A percentile compares a stretch with the other conserved stretches of the same genome.
phyloP scores from a whole-genome alignment of 306 rosid species.

The Crotalaria pallida region DNA sequence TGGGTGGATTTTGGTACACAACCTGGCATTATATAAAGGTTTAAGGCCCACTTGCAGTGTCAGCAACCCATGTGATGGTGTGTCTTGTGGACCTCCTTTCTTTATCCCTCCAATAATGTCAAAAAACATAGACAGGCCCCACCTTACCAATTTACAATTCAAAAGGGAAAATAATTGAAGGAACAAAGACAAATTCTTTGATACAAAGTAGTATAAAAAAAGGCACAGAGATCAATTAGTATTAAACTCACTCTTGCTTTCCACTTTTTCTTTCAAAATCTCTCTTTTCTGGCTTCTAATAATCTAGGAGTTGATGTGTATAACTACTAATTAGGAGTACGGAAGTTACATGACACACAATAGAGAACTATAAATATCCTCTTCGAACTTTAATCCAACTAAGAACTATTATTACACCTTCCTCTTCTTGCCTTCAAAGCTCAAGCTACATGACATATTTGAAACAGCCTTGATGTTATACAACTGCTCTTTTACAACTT shows the following conservation, averaged over 20 bases:
- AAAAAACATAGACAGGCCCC: conserved; percentile 23
- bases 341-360: conserved; percentile 16
- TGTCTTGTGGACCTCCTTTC: conserved; percentile 31
- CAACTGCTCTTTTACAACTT: conserved; percentile 24
- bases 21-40: conserved; percentile 49
- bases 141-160: background rate
- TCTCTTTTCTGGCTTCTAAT: conserved; percentile 38
- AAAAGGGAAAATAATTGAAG: conserved; percentile 11
- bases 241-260: conserved; percentile 18
- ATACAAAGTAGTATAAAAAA: no score
- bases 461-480: conserved; percentile 40
- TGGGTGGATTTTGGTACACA: conserved; percentile 33
- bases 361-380: conserved; percentile 6
- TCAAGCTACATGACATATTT: conserved; percentile 15
- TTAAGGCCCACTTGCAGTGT: conserved; percentile 42
- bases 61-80: conserved; percentile 66
- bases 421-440: conserved; percentile 2
- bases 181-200: conserved; percentile 31
- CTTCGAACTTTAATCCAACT: conserved; percentile 16
- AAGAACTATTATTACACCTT: conserved; percentile 22
- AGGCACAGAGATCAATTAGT: conserved; percentile 16
- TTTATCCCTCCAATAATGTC: conserved; percentile 33
- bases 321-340: conserved; percentile 30
- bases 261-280: conserved; percentile 36
- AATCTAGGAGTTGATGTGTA: conserved; percentile 33